Evolutionary conservation across 2,329 filamentous ascomycete species (phyloP), one percentile per base, ranked within the genome.

Genomic region (Myotisia sp.): DNA sequence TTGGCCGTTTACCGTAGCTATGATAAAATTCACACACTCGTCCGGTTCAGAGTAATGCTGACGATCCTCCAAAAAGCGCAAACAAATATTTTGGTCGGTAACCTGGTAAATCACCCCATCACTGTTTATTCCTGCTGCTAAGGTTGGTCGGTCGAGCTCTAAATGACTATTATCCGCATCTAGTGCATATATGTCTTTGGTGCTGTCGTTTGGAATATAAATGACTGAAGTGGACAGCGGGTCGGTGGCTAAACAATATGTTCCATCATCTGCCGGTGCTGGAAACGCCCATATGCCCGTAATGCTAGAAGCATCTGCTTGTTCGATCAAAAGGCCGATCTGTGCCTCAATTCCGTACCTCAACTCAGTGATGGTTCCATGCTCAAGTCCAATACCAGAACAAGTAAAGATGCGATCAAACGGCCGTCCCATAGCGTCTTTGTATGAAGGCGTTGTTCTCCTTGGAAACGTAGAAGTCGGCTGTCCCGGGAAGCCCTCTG

Each of bases 341-440:
- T 69, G 72, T 12, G 78, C 81, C 47, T 79, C 72, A 18, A 82
- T 58, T 3, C 82, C 81, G 52, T 74, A 65, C 41, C 79, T 70
- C 41, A 82, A 64, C 47, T 87, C 79, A 3, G 72, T 71, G 16
- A 87, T 60, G 5, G 69, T 67, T 6, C 79, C 79, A 19, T 65
- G 67, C 1, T 59, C 51, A 20, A 48, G 55, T 0, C 74, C 74
- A 43, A 71, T 71, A 0, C 78, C 75, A 13, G 75, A 76, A 27
- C 74, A 76, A 14, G 71, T 69, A 53, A 80, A 84, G 9, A 85
- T 50, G 16, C 68, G 64, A 44, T 77, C 71, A n/a, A 61, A 62
- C 34, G 35, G 46, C 43, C 45, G 48, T 36, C 50, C 42, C 38
- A 47, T 44, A n/a, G n/a, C n/a, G n/a, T 27, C 32, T 10, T 19